A percentile compares a stretch with the other conserved stretches of the same genome.
Conservation (phyloP, 495 filamentous ascomycete species). For the Oleoguttula mirabilis region DNA sequence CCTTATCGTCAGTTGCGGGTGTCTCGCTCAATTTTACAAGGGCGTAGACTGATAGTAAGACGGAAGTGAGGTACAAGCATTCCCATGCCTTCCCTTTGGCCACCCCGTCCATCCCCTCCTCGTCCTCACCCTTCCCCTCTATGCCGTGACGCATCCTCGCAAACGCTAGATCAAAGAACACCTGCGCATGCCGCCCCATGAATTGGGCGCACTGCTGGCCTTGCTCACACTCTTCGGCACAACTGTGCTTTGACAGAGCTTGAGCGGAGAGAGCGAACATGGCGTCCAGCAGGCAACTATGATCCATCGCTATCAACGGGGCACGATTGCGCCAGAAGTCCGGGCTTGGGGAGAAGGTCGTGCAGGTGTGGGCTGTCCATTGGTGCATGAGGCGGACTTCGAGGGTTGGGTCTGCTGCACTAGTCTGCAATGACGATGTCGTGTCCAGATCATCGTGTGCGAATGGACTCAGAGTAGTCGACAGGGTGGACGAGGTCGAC, state of each 20-base stretch:
- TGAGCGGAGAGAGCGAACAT: not conserved
- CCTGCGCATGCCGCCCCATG: not conserved
- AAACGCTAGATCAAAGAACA: not conserved
- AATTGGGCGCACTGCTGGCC: not conserved
- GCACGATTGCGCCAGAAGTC: not conserved
- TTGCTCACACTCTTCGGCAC: not conserved
- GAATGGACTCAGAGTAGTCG: no score
- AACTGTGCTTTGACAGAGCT: not conserved
- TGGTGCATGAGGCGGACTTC: not conserved
- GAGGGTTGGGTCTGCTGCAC: no score
- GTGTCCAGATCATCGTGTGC: no score
- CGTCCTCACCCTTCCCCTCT: no score
- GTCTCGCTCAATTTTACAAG: not conserved
- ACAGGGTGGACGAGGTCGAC: no score
- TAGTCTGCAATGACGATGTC: no score
- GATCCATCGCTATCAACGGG: not conserved
- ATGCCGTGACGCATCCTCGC: not conserved
- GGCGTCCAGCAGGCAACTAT: not conserved
- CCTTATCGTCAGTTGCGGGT: not conserved
- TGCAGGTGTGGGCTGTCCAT: not conserved
- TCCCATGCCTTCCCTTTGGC: not conserved
- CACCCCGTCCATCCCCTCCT: no score
- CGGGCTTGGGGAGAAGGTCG: not conserved
- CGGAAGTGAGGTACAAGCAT: not conserved
- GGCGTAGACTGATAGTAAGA: not conserved